Base-by-base conservation (phyloP, 2,329 filamentous ascomycete species). In the Xylariomycetidae sp. region DNA sequence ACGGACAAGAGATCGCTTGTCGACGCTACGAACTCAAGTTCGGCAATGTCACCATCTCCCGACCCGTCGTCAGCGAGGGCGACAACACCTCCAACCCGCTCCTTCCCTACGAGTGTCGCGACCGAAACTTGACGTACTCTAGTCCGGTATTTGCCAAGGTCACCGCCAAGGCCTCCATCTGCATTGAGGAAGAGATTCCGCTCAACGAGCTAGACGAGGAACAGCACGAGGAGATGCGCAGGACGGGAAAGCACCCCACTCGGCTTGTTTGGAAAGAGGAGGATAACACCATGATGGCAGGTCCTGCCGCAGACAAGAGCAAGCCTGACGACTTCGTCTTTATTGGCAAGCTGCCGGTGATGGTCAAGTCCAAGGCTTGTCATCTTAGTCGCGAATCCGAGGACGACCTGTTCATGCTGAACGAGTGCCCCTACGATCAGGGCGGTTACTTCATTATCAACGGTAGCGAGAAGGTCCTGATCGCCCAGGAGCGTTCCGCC, bases 401-500 rank as follows among this genome's bases (percentile, higher is more conserved):
- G 45, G 82, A 92, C 33, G 82, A 85, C 31, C 72, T 98, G 2
- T 96, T 94, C 58, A 73, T 85, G 29, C 81, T 93, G 60, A 95
- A 95, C 56, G 92, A 98, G 63, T 98, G 92, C 48, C 92, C 92
- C 1, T 98, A 95, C 60, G 92, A 98, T 54, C 92, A 95, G 56
- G 92, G 92, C 48, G 92, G 92, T 46, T 98, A 98, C 63, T 98
- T 98, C 56, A 87, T 98, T 52, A 98, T 98, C 72, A 98, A 98
- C 65, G 92, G 92, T 26, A 94, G 86, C 61, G 92, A 98, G 58
- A 98, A 98, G 71, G 92, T 98, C 15, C 67, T 98, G 48, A 98
- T 98, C 52, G 92, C 92, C 1, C 92, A 98, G 59, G 92, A 98
- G 63, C 84, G 92, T 42, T 95, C 89, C 57, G 92, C 92, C 25